phyloP scores from a whole-genome alignment of 148 eudicot species.

The Arbutus unedo region DNA sequence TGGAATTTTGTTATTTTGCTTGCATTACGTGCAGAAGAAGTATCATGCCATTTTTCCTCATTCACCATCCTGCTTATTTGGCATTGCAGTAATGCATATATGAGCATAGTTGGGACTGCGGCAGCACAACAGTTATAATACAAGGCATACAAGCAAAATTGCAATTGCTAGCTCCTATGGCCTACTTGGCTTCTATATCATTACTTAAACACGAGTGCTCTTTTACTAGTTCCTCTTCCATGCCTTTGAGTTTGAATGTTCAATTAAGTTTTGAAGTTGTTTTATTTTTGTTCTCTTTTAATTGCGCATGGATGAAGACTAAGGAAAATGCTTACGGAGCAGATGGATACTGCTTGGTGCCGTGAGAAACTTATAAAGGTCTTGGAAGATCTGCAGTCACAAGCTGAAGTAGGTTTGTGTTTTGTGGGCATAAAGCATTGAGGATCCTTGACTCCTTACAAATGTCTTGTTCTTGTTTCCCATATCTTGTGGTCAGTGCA shows the following conservation, averaged over 20 bases:
- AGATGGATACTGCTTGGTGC: slow-evolving; percentile 35
- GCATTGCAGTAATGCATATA: not conserved
- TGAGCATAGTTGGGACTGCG: not conserved
- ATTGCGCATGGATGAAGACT: slow-evolving; percentile 39
- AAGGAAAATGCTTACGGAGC: slow-evolving; percentile 61
- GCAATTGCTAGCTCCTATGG: not conserved
- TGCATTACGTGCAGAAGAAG: not conserved
- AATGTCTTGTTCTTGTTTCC: not conserved
- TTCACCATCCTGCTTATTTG: not conserved
- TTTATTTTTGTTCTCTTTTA: not conserved
- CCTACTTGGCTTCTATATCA: not conserved
- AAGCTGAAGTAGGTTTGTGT: slow-evolving; percentile 90
- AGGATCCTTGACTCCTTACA: not conserved
- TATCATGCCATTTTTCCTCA: not conserved
- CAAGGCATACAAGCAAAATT: not conserved
- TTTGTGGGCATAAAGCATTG: slow-evolving; percentile 80
- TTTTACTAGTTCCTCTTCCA: not conserved
- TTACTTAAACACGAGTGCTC: not conserved
- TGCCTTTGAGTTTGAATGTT: not conserved
- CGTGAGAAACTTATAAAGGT: slow-evolving; percentile 73
- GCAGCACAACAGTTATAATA: not conserved
- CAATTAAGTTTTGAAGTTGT: not conserved
- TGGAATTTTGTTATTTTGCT: not conserved
- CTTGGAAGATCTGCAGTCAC: slow-evolving; percentile 84
- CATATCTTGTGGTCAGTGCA: not conserved